These are phyloP conservation scores for Globisporangium paroecandrum DNA, from an alignment of 352 stramenopile genomes.

Conservation along the genomic window DNA sequence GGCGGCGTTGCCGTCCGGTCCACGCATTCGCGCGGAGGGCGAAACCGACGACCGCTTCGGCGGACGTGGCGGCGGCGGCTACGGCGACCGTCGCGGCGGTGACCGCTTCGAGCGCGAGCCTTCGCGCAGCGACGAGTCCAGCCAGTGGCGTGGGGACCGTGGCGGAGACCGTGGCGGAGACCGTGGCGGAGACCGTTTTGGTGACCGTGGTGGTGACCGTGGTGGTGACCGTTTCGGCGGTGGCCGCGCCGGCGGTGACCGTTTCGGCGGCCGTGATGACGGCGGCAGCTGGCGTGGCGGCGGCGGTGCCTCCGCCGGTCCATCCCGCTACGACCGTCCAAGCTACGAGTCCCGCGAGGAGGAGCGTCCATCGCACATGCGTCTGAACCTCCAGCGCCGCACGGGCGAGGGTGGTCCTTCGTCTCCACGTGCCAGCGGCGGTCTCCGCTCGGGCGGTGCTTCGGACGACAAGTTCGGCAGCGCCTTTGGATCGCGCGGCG, in stretches of 20 bases:
- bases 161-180: constrained; percentile 17
- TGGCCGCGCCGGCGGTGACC: constrained; percentile 21
- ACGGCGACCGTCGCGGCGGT: constrained; percentile 24
- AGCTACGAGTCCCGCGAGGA: constrained; percentile 54
- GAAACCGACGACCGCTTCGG: constrained; percentile 47
- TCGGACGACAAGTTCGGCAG: constrained; percentile 51
- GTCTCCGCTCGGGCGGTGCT: constrained; percentile 7
- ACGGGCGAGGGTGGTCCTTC: constrained; percentile 18
- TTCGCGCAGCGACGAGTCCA: constrained; percentile 43
- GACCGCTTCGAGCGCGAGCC: constrained; percentile 38
- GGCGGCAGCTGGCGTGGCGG: constrained; percentile 18
- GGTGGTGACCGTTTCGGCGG: constrained; percentile 15
- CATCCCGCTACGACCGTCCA: constrained; percentile 70
- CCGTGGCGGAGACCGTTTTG: constrained; percentile 21
- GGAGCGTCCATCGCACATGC: constrained; percentile 74
- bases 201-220: constrained; percentile 13
- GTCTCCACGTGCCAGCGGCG: constrained; percentile 29
- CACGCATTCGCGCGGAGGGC: constrained; percentile 39
- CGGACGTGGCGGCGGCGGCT: constrained; percentile 29
- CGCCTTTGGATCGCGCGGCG: constrained; percentile 34
- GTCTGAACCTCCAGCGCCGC: constrained; percentile 68
- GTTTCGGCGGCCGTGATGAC: constrained; percentile 20
- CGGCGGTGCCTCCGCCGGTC: constrained; percentile 25
- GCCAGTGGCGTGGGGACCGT: constrained; percentile 52
- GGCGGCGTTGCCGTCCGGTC: constrained; percentile 53